These are phyloP conservation scores for Cryptococcus deneoformans DNA, from an alignment of 1,284 basidiomycete species.

Conservation along the genomic window DNA sequence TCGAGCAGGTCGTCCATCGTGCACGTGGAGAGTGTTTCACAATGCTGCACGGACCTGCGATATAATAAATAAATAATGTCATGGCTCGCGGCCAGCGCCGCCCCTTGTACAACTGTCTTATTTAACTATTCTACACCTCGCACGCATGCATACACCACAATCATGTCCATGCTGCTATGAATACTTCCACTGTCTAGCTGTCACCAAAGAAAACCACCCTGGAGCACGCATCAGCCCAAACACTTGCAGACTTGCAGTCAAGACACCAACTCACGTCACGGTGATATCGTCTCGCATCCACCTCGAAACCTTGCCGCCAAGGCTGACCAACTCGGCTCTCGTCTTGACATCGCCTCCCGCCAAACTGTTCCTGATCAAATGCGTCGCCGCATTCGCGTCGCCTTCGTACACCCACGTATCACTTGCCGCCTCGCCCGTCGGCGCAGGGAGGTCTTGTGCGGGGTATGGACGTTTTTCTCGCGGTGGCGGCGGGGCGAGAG, in stretches of 20 bases:
- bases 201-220: constrained; percentile 5
- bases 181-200: too few relatives aligned
- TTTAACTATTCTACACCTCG: too few relatives aligned
- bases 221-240: not conserved
- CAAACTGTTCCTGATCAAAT: constrained; percentile 91
- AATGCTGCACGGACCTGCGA: too few relatives aligned
- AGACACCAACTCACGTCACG: constrained; percentile 65
- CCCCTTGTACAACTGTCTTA: too few relatives aligned
- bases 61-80: too few relatives aligned
- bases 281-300: constrained; percentile 85
- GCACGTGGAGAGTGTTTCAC: too few relatives aligned
- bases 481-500: constrained; percentile 18
- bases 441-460: constrained; percentile 34
- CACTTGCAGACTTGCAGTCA: too few relatives aligned
- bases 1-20: constrained; percentile 54
- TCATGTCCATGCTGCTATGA: too few relatives aligned
- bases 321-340: constrained; percentile 73
- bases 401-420: constrained; percentile 68
- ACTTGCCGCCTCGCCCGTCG: constrained; percentile 11
- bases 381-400: constrained; percentile 85
- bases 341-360: constrained; percentile 73
- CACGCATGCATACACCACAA: too few relatives aligned
- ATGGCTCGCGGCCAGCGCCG: too few relatives aligned
- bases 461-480: constrained; percentile 38
- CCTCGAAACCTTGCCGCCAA: constrained; percentile 75